Evolutionary conservation across 441 rosid genomes (phyloP), one percentile per base, ranked within the genome.

Genomic region (Syzygium syzygioides): DNA sequence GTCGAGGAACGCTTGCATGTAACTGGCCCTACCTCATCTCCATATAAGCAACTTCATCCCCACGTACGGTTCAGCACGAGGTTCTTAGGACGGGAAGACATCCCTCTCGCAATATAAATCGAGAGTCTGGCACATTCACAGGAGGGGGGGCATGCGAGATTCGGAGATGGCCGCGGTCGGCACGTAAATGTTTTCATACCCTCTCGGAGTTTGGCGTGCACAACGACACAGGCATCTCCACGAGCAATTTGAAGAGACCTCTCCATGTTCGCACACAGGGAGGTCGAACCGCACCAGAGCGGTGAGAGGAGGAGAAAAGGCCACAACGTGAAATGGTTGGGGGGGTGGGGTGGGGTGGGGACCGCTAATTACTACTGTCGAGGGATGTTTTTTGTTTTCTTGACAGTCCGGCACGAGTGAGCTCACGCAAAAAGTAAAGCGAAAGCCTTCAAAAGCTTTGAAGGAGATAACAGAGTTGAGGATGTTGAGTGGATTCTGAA

Each of bases 401-500:
- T 37, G 83, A 41, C 83, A 41, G 83, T 76, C 17, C 52, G 52
- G 52, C 83, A 76, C 37, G 83, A 11, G 83, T 41, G 15, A 37
- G 17, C 12, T 14, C 86, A 11, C 32, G 48, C 48, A 32, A 30
- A 54, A 41, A 30, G 50, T 68, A 88, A 91, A 89, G 91, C 85
- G 79, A 87, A 90, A 92, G 90, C 79, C 62, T 86, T 48, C 85
- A 89, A 50, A 25, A 54, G 2, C 20, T 14, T 62, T 14, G 28
- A 4, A 50, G 71, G 84, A 26, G 8, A 23, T 23, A 30, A 88
- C 66, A 71, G 57, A n/a, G n/a, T n/a, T n/a, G n/a, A n/a, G n/a
- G n/a, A n/a, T 55, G 84, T 34, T 83, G 76, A 55, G 91, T 91
- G 93, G 92, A 45, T 79, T 93, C 94, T 94, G 95, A 93, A 94